phyloP scores from a whole-genome alignment of 2,329 filamentous ascomycete species.

The Botrytis cinerea region DNA sequence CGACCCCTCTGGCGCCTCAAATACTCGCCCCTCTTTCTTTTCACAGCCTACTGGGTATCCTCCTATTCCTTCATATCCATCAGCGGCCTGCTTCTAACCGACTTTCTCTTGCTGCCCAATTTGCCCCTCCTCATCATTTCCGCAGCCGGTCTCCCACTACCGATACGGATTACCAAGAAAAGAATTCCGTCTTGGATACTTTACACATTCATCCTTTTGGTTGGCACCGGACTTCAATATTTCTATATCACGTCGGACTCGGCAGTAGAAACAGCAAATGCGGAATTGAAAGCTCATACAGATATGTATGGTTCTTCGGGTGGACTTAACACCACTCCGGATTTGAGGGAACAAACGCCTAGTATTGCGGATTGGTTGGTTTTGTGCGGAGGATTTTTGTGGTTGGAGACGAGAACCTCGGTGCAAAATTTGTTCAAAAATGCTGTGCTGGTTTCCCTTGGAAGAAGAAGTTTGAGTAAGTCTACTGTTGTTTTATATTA shows the following conservation, averaged over 20 bases:
- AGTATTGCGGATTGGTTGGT: constrained; percentile 49
- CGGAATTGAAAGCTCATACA: constrained; percentile 47
- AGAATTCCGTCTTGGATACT: constrained; percentile 41
- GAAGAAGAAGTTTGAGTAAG: constrained; percentile 49
- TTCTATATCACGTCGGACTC: constrained; percentile 45
- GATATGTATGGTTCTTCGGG: constrained; percentile 44
- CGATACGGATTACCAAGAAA: constrained; percentile 20
- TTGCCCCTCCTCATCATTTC: constrained; percentile 40
- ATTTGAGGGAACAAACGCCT: constrained; percentile 43
- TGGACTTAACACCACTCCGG: constrained; percentile 43
- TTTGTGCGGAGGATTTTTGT: constrained; percentile 46
- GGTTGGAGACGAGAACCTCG: constrained; percentile 45
- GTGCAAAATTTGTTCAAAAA: constrained; percentile 44
- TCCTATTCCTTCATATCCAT: constrained; percentile 51
- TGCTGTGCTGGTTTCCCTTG: constrained; percentile 44
- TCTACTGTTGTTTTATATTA: background rate
- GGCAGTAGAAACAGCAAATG: constrained; percentile 41
- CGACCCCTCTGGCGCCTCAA: constrained; percentile 30
- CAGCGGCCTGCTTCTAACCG: constrained; percentile 46
- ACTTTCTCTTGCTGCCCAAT: constrained; percentile 46
- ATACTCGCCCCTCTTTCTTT: constrained; percentile 41
- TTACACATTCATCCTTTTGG: constrained; percentile 34
- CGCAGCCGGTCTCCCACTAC: constrained; percentile 33
- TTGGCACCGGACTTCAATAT: constrained; percentile 47
- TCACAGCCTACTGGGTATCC: constrained; percentile 50